Percentiles rank a stretch among this genome's conserved stretches.
phyloP scores from a whole-genome alignment of 1,284 basidiomycete species.

The Papiliotrema laurentii region DNA sequence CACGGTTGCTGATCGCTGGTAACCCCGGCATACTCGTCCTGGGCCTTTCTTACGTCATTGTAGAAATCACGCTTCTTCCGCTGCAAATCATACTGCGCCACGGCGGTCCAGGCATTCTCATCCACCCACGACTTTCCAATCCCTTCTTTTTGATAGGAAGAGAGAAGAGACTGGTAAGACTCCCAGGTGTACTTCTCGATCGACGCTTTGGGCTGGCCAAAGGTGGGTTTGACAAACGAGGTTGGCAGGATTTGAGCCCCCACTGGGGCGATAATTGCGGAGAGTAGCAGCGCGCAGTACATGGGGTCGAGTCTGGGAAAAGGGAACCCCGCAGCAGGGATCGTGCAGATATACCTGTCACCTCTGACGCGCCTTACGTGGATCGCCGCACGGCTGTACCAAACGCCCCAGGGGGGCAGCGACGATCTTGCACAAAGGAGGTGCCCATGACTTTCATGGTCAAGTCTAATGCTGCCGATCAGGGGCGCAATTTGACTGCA shows the following conservation, averaged over 20 bases:
- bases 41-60: conserved; percentile 3
- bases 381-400: too few relatives aligned
- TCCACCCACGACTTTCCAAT: conserved; percentile 1
- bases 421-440: too few relatives aligned
- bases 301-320: too few relatives aligned
- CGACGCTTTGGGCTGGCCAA: not conserved
- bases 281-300: too few relatives aligned
- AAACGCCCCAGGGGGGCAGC: too few relatives aligned
- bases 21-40: conserved; percentile 3
- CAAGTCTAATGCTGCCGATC: too few relatives aligned
- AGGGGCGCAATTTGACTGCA: too few relatives aligned
- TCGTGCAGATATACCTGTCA: too few relatives aligned
- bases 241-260: not conserved
- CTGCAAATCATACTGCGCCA: conserved; percentile 6
- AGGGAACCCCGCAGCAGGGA: too few relatives aligned
- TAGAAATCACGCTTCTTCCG: not conserved
- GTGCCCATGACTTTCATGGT: too few relatives aligned
- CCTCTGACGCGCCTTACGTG: too few relatives aligned
- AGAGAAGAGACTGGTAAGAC: not conserved
- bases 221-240: not conserved
- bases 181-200: not conserved
- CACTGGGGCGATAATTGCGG: too few relatives aligned
- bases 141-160: not conserved
- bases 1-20: not conserved
- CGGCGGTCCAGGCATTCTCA: conserved; percentile 10